phyloP scores from a whole-genome alignment of 2,329 filamentous ascomycete genomes.

The Aspergillus flavus region DNA sequence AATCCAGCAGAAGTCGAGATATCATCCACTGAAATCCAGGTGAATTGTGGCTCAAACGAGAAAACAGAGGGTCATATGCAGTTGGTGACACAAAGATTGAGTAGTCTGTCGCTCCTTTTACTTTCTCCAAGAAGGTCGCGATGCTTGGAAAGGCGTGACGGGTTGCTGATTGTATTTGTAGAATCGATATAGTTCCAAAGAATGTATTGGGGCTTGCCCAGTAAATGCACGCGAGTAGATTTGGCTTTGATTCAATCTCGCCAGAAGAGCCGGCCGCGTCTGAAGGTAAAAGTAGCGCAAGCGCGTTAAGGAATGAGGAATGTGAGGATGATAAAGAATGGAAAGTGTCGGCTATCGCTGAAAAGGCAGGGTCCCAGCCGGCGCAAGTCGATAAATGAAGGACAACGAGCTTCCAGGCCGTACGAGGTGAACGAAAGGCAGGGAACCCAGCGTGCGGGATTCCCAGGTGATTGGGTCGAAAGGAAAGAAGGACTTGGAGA shows the following conservation, averaged over 20 bases:
- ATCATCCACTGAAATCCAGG: neutral
- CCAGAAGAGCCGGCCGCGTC: constrained; percentile 13
- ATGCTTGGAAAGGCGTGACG: neutral
- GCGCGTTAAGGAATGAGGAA: constrained; percentile 27
- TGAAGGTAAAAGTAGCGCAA: constrained; percentile 17
- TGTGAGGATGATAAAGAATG: constrained; percentile 20
- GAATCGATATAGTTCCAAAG: neutral
- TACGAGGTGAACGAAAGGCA: constrained; percentile 20
- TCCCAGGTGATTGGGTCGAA: neutral
- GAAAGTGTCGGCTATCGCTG: constrained; percentile 18
- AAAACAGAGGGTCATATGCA: neutral
- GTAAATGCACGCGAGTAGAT: neutral
- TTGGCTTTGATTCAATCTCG: neutral
- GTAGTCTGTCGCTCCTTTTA: neutral
- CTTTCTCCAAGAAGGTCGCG: neutral
- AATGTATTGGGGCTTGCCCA: neutral
- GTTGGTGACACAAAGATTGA: neutral
- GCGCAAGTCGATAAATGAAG: constrained; percentile 37
- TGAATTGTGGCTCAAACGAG: neutral
- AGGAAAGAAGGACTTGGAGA: constrained; percentile 6
- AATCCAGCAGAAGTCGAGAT: neutral
- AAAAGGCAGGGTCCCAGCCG: constrained; percentile 21
- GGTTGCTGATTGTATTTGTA: neutral
- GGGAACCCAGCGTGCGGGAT: constrained; percentile 9
- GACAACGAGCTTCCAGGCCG: constrained; percentile 39